Evolutionary conservation across 192 early-diverging fungal species (phyloP), one percentile per base, ranked within the genome.

Genomic region (Dissophora globulifera): DNA sequence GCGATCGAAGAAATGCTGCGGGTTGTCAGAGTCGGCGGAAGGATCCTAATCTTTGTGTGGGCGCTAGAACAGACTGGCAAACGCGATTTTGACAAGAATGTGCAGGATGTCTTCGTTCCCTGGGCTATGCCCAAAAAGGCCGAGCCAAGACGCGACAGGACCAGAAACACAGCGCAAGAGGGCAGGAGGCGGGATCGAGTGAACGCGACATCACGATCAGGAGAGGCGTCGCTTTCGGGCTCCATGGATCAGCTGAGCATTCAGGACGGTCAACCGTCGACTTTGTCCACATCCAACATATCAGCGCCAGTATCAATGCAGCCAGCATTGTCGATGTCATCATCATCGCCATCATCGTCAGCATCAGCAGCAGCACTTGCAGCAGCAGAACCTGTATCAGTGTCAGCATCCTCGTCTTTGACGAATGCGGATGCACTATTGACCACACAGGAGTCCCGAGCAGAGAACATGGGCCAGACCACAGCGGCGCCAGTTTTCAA

Each of bases 31-130:
- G 80, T 87, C 0, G 91, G 89, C 5, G 92, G 93, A 6, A 78
- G 78, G 25, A 62, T 93, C 10, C 78, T 99, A 35, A 88, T 97
- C 17, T 98, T 95, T 85, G 97, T 96, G 1, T 99, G 97, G 97
- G 97, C 97, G 17, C 69, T 98, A 79, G 97, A 99, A 70, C 97
- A 99, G 79, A 67, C 64, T 8, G 80, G 89, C 45, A 88, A 92
- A 50, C 87, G 95, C 4, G 89, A 90, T 64, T 99, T 96, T 78
- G 89, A 93, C 19, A 79, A 78, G 33, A 76, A 76, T 33, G 74
- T 85, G 15, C 96, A 99, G 78, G 97, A 99, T 69, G 92, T 95
- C 0, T 89, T 98, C 82, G 96, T 99, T 1, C 93, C 94, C 4
- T 99, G 97, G 97, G 86, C 86, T 15, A 79, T 94, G 61, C 87